phyloP scores from a whole-genome alignment of 2,329 filamentous ascomycete genomes.

The Cytospora leucostoma region DNA sequence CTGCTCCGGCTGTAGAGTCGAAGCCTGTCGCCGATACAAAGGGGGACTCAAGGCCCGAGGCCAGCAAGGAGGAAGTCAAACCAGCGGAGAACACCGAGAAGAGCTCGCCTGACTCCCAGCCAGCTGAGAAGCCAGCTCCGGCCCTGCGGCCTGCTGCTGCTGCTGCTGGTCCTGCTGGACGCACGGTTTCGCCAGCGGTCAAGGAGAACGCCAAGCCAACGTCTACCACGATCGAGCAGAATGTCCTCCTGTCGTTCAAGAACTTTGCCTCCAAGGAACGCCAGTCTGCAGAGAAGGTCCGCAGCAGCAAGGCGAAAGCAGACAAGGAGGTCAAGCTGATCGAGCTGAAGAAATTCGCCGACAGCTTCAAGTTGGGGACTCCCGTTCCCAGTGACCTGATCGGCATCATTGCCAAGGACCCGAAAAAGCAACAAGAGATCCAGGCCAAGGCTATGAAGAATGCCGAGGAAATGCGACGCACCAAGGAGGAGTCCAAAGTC shows the following conservation, averaged over 20 bases:
- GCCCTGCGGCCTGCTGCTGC: slow-evolving; percentile 37
- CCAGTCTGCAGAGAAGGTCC: slow-evolving; percentile 56
- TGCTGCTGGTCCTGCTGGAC: slow-evolving; percentile 39
- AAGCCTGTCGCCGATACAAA: slow-evolving; percentile 32
- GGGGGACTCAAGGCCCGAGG: slow-evolving; percentile 29
- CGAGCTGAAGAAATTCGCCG: slow-evolving; percentile 92
- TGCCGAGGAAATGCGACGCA: slow-evolving; percentile 58
- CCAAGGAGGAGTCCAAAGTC: slow-evolving; percentile 30
- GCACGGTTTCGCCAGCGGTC: slow-evolving; percentile 44
- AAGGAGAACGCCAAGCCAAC: slow-evolving; percentile 48
- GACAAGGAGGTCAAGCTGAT: slow-evolving; percentile 93
- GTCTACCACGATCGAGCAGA: slow-evolving; percentile 63
- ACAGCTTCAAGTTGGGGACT: slow-evolving; percentile 90
- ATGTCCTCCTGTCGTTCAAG: slow-evolving; percentile 65
- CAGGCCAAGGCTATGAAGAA: slow-evolving; percentile 83
- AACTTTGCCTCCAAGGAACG: slow-evolving; percentile 61
- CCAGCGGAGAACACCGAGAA: slow-evolving; percentile 35
- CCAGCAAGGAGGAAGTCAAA: slow-evolving; percentile 37
- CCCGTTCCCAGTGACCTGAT: slow-evolving; percentile 91
- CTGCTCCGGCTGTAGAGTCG: slow-evolving; percentile 37
- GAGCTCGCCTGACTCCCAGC: slow-evolving; percentile 31
- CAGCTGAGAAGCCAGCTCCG: slow-evolving; percentile 26
- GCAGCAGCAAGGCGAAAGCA: slow-evolving; percentile 60
- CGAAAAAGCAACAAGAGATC: slow-evolving; percentile 90
- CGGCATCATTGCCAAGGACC: slow-evolving; percentile 94